Evolutionary conservation across 2,329 filamentous ascomycete genomes (phyloP), one percentile per base, ranked within the genome.

Genomic region (Periconia digitata): DNA sequence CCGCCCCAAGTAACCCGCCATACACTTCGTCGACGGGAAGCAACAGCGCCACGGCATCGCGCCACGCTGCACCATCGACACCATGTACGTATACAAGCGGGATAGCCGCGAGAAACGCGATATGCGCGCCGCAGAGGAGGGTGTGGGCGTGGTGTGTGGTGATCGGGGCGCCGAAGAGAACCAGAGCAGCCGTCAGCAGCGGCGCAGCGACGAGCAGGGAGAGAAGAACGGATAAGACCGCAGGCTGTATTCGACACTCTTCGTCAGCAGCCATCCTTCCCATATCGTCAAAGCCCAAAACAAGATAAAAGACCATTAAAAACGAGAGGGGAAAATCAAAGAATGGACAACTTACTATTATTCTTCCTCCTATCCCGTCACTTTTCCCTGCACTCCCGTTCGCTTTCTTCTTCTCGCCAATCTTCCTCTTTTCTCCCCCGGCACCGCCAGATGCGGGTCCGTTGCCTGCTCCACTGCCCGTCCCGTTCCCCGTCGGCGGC

Each of bases 91-190:
- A 97, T 66, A 96, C 84, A 13, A 96, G 76, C 2, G 90, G 90
- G 49, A 92, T 86, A 0, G 89, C 78, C 16, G 84, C 83, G 12
- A 99, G 83, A 0, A 96, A 73, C 10, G 91, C 83, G 51, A 97
- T 82, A 69, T 97, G 92, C 1, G 87, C 81, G 2, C 90, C 87
- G 69, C 86, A 87, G 29, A 96, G 84, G 24, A 89, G 69, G 1
- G 94, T 99, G 57, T 95, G 87, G 3, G 78, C 67, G 43, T 87
- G 75, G 69, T 96, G 89, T 1, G 89, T 90, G 24, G 92, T 89
- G 44, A 95, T 78, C 0, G 94, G 94, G 7, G 92, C 94, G 64
- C 94, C 94, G 72, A 96, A 95, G 58, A 97, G 87, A 63, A 97
- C 79, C 62, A 95, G 81, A 32, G 85, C 73, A 37, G 83, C 67